Base-by-base conservation (phyloP, 1,284 basidiomycete genomes). In the Fomes fomentarius region DNA sequence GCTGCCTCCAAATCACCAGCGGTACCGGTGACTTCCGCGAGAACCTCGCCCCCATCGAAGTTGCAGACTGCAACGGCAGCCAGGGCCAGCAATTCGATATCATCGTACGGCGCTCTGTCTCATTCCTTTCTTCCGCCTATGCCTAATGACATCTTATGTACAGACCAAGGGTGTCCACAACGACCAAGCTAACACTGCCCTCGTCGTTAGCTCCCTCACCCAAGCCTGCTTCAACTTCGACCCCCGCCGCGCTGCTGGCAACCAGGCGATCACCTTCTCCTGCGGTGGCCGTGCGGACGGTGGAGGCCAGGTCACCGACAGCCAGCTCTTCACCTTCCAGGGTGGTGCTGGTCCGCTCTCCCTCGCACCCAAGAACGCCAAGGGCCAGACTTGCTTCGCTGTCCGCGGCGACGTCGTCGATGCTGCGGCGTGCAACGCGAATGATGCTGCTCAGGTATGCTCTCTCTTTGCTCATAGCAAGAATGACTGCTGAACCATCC, bases 261-360 rank as follows among this genome's bases (percentile, higher is more conserved):
- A 52, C 51, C 35, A 40, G 33, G 51, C 47, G 28, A n/a, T 47
- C 31, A 25, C 35, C 15, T 52, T 52, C 51, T 52, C 51, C 1
- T 52, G 51, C 44, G 51, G 51, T 40, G 51, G 51, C 7, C 51
- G 51, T 12, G 51, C 51, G 1, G 51, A 52, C 39, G 51, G 51
- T 26, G 38, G 38, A 8, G 51, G 51, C 19, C 19, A 39, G 38
- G 51, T 52, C 22, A 47, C 51, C n/a, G 22, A 52, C 38, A 46
- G 43, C 10, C 51, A 52, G 43, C 38, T 52, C 15, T 52, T 52
- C 44, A 26, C 51, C 35, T 52, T 52, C 51, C 35, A 39, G n/a
- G 38, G 37, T 26, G 35, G 25, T 17, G 21, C 51, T 28, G 38
- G 31, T 14, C 30, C 44, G 4, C n/a, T 52, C 17, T 19, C 51